Evolutionary conservation across 2,329 filamentous ascomycete genomes (phyloP), one percentile per base, ranked within the genome.

Genomic region (Fusarium cicatricum): DNA sequence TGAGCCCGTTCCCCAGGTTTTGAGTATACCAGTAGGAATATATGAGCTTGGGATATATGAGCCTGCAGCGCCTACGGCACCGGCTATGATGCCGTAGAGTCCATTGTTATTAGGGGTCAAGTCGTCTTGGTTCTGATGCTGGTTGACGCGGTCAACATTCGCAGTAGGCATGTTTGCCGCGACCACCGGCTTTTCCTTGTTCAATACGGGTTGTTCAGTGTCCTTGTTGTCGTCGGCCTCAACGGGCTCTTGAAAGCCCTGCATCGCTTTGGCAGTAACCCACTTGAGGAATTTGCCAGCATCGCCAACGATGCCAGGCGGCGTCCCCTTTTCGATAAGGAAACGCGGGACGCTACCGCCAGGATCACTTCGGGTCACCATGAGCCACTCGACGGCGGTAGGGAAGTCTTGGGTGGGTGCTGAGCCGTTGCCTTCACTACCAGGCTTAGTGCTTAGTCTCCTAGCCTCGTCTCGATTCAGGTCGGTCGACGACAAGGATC

Each of bases 261-360:
- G 70, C 12, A 72, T 62, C 10, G 71, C 71, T 55, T 77, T 78
- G 5, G 77, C 71, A 8, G 77, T 77, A 26, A 84, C 68, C 92
- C 92, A 96, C 52, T 92, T 85, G 12, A 95, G 72, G 64, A 96
- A 96, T 72, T 93, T 95, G 47, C 83, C 83, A 0, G 92, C 90
- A 72, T 96, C 92, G 36, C 81, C 81, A 21, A 91, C 83, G 65
- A 97, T 95, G 31, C 90, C 90, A 11, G 83, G 86, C 0, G 92
- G 92, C 0, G 92, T 96, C 26, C 90, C 91, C 70, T 91, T 87
- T 68, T 96, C 92, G n/a, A 96, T 91, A 82, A 97, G 88, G 75
- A 95, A 96, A 12, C 90, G 84, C 1, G 92, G 92, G 15, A 97
- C 92, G 55, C 87, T 94, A 46, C 92, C 92, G 11, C 92, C 92